phyloP scores from a whole-genome alignment of 345 rosid species.

The Syzygium grande region DNA sequence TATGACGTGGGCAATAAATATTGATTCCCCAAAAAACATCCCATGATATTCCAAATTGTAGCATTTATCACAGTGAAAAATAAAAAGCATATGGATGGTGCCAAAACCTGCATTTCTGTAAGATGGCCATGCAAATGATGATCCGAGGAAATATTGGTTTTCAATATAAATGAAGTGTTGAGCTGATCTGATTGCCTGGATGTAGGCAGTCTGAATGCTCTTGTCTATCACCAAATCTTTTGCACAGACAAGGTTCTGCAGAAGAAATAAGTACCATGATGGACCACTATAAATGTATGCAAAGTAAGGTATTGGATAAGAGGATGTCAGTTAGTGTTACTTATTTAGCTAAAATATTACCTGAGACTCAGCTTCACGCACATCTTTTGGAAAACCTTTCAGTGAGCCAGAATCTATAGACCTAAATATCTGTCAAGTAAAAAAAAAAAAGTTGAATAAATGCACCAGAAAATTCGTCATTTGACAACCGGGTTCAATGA shows the following conservation, averaged over 20 bases:
- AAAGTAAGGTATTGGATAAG: background rate
- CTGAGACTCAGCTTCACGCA: constrained; percentile 44
- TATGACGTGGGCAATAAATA: background rate
- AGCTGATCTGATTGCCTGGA: constrained; percentile 84
- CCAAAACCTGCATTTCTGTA: constrained; percentile 69
- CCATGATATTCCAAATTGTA: background rate
- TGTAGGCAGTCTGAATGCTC: constrained; percentile 89
- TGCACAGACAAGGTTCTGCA: constrained; percentile 85
- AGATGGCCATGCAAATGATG: constrained; percentile 75
- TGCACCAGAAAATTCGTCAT: background rate
- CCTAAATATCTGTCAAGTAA: constrained; percentile 50
- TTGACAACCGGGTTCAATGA: background rate
- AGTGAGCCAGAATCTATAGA: constrained; percentile 85
- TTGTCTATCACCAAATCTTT: constrained; percentile 75
- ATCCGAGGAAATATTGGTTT: constrained; percentile 87
- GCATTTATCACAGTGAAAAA: background rate
- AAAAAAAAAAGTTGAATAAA: background rate
- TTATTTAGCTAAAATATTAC: constrained; percentile 14
- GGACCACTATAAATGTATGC: background rate
- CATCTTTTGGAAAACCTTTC: constrained; percentile 81
- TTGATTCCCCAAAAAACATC: background rate
- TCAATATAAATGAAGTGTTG: constrained; percentile 80
- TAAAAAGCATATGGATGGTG: background rate
- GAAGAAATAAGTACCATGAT: background rate
- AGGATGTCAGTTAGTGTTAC: background rate